Percentiles rank a stretch among this genome's conserved stretches.
Evolutionary conservation across 345 rosid species (phyloP).

Genomic region (Hevea brasiliensis): DNA sequence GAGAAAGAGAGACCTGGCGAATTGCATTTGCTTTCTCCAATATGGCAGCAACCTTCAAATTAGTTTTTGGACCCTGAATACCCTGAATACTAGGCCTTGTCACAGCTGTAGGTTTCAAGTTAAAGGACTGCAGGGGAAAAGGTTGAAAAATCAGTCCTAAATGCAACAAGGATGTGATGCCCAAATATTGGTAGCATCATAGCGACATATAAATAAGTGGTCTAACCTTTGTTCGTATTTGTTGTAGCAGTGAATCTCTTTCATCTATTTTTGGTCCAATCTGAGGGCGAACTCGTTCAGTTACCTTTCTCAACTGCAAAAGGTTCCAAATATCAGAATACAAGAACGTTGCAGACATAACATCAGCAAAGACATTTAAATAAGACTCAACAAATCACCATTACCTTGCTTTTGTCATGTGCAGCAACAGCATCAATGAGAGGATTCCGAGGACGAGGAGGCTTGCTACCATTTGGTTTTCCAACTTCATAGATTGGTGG

Average conservation of each 20-base stretch:
- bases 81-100: constrained; percentile 64
- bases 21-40: constrained; percentile 98
- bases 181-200: background rate
- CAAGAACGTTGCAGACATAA: constrained; percentile 4
- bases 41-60: constrained; percentile 91
- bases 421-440: constrained; percentile 94
- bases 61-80: constrained; percentile 80
- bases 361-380: background rate
- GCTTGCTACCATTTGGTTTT: constrained; percentile 57
- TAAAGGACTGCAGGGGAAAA: constrained; percentile 59
- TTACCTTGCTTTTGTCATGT: constrained; percentile 94
- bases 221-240: constrained; percentile 83
- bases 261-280: constrained; percentile 62
- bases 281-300: constrained; percentile 64
- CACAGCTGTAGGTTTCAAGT: constrained; percentile 70
- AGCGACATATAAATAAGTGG: background rate
- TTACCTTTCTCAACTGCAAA: constrained; percentile 82
- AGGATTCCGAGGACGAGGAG: constrained; percentile 88
- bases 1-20: constrained; percentile 66
- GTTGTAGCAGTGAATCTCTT: constrained; percentile 85
- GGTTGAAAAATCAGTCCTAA: background rate
- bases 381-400: constrained; percentile 18
- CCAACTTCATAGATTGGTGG: constrained; percentile 51
- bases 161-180: background rate
- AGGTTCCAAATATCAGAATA: constrained; percentile 11